Base-by-base conservation (phyloP, 345 rosid genomes). In the Populus simonii region DNA sequence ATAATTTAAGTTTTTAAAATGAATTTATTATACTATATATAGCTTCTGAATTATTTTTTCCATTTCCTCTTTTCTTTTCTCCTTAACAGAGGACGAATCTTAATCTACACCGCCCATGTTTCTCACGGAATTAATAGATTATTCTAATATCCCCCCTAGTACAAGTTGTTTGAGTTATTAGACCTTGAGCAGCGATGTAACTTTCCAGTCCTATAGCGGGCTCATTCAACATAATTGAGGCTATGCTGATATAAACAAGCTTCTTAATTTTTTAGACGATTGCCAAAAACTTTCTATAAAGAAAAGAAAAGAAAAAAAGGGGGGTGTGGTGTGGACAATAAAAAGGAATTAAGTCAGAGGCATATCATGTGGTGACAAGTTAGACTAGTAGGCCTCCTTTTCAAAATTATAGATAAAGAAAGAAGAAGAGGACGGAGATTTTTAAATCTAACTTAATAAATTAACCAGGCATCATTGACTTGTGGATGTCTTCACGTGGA, bases 401-500 rank as follows among this genome's bases (percentile, higher is more conserved):
- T 75, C 80, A 77, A 72, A 73, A 43, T 25, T 49, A 49, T 33
- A 71, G 79, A 67, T 53, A 23, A 51, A 70, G 41, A 45, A 78
- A 68, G 31, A 29, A 53, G 51, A 57, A 23, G 18, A 12, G 35
- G 47, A 23, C 16, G 69, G 67, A 31, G 16, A 9, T 39, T 12
- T 38, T 1, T n/a, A 12, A 31, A 4, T 29, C 62, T 36, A 59
- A n/a, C 53, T 38, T n/a, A 6, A 22, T 68, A 41, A 36, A 39
- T 73, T 76, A 74, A 78, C 31, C 5, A 49, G 23, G 55, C 53
- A 53, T 43, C 82, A 70, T 83, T 79, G 84, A 83, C 88, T 81
- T 75, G 73, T 39, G 39, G 82, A 80, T 75, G 63, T 39, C 57
- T 84, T 79, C 87, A 84, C 84, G 77, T 81, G 84, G 75, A 81